phyloP scores from a whole-genome alignment of 2,329 filamentous ascomycete genomes.

The Penicillium sp. region DNA sequence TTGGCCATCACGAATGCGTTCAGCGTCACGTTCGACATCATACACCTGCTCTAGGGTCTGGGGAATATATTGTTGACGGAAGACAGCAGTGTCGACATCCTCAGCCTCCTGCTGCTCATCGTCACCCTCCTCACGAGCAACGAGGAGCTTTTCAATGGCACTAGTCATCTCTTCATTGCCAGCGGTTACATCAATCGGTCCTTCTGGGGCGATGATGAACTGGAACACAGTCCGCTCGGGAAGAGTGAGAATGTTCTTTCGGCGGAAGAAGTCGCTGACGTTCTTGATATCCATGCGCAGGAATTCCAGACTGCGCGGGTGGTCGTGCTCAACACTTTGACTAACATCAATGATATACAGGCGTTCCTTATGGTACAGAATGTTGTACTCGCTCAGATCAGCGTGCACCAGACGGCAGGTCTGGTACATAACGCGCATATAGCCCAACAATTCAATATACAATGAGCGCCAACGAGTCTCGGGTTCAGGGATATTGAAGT shows the following conservation, averaged over 20 bases:
- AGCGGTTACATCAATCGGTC: constrained; percentile 37
- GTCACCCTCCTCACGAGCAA: constrained; percentile 52
- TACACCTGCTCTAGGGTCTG: constrained; percentile 95
- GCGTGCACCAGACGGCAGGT: constrained; percentile 89
- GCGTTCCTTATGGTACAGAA: constrained; percentile 78
- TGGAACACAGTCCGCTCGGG: constrained; percentile 77
- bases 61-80: constrained; percentile 93
- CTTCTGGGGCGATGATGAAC: constrained; percentile 70
- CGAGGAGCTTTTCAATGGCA: constrained; percentile 67
- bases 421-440: constrained; percentile 94
- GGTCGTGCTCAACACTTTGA: constrained; percentile 95
- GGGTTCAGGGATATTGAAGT: constrained; percentile 65
- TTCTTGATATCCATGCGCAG: constrained; percentile 99
- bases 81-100: constrained; percentile 82
- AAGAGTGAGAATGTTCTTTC: constrained; percentile 78
- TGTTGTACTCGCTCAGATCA: constrained; percentile 97
- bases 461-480: constrained; percentile 72
- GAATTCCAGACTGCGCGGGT: constrained; percentile 89
- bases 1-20: constrained; percentile 70
- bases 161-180: constrained; percentile 58
- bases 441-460: constrained; percentile 78
- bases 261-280: constrained; percentile 84
- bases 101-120: constrained; percentile 53
- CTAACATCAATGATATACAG: constrained; percentile 97
- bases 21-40: constrained; percentile 87